phyloP scores from a whole-genome alignment of 2,329 filamentous ascomycete genomes.

The Fusarium tanahbumbuense region DNA sequence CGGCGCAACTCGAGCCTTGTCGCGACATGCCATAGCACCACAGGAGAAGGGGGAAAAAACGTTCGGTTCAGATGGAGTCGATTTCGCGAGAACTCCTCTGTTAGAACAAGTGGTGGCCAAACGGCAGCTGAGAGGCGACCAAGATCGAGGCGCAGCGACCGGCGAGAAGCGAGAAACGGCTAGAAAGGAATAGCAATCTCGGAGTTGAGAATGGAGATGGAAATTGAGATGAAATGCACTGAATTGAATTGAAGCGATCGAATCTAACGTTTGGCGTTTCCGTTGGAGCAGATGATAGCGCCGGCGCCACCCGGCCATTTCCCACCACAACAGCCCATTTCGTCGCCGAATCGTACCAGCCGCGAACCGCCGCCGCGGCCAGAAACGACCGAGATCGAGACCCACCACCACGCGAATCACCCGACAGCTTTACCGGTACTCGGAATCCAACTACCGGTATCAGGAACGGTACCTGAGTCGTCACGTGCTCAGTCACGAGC shows the following conservation, averaged over 20 bases:
- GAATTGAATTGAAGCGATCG: constrained; percentile 12
- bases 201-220: constrained; percentile 21
- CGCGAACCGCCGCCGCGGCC: constrained; percentile 40
- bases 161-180: not conserved
- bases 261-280: constrained; percentile 38
- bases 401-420: constrained; percentile 37
- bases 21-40: constrained; percentile 6
- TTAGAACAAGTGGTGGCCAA: constrained; percentile 3
- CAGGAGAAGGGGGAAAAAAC: not conserved
- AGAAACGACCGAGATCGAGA: constrained; percentile 41
- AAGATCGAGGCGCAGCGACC: not conserved
- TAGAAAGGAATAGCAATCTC: constrained; percentile 1
- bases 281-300: constrained; percentile 42
- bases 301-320: constrained; percentile 41
- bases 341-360: constrained; percentile 46
- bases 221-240: constrained; percentile 2
- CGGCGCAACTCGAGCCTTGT: constrained; percentile 19
- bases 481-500: constrained; percentile 43
- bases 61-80: constrained; percentile 5
- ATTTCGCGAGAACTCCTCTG: constrained; percentile 1
- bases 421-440: constrained; percentile 28
- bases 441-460: constrained; percentile 35
- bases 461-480: constrained; percentile 12
- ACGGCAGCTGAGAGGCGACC: constrained; percentile 1
- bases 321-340: constrained; percentile 47